Base-by-base conservation (phyloP, 176 grass and related monocot species). In the Bothriochloa decipiens region DNA sequence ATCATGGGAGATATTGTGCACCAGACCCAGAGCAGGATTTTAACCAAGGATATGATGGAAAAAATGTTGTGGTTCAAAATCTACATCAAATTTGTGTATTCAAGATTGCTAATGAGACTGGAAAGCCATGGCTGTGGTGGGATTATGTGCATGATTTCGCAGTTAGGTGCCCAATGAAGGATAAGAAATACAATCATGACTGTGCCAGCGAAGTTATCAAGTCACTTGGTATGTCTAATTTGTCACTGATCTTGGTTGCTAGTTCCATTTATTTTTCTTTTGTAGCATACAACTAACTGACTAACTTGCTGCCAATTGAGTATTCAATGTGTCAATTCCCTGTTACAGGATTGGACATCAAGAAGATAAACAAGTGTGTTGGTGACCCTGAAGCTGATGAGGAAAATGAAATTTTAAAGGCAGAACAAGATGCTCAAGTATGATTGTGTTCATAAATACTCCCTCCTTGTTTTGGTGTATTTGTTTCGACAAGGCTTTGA, bases 11-110 rank as follows among this genome's bases (percentile, higher is more conserved):
- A 84, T 97, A 97, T 75, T 97, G 94, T 86, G 94, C 89, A 49
- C 94, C 94, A 11, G 94, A 97, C 84, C 94, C 94, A 36, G 94
- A 97, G 39, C 89, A 94, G 85, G 94, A 97, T 88, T 97, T 97
- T 76, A 94, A 85, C 82, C 72, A 69, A 76, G 94, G 94, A 45
- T 97, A 97, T 87, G 92, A 94, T 92, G 94, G 94, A 75, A 94
- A 60, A 79, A 86, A 97, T 77, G 94, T 97, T 4, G 94, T 97
- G 72, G 45, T 92, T 72, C 91, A 94, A 70, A 97, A 97, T 79
- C 62, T 97, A 41, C 86, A 87, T 82, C 92, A 97, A 80, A 74
- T 94, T 74, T 97, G 94, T 75, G 87, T 86, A 47, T 97, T 94
- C 86, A 94, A 88, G 76, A 58, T 92, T 74, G 92, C 94, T 74